Percentiles rank a stretch among this genome's conserved stretches.
phyloP scores from a whole-genome alignment of 192 early-diverging fungal species.

The Backusella mclennaniae region DNA sequence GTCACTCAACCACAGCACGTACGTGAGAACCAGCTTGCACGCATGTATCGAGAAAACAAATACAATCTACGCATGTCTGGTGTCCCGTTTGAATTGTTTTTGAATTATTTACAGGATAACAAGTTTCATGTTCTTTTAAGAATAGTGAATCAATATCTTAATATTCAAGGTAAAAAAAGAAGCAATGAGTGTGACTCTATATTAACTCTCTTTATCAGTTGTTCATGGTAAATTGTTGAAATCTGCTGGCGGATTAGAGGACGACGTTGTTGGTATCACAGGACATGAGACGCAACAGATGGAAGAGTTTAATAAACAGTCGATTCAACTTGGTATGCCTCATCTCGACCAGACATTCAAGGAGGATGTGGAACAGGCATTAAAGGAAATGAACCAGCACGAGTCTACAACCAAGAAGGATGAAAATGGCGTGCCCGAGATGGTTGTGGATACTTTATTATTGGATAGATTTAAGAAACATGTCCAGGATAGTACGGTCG shows the following conservation, averaged over 20 bases:
- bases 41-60: slow-evolving; percentile 77
- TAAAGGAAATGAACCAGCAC: slow-evolving; percentile 56
- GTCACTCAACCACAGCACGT: slow-evolving; percentile 74
- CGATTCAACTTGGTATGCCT: slow-evolving; percentile 66
- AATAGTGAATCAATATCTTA: slow-evolving; percentile 89
- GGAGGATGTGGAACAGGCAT: slow-evolving; percentile 77
- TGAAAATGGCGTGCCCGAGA: not conserved
- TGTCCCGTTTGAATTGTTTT: slow-evolving; percentile 87
- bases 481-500: slow-evolving; percentile 47
- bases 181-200: not conserved
- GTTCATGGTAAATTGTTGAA: slow-evolving; percentile 36
- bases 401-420: not conserved
- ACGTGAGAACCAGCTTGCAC: slow-evolving; percentile 77
- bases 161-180: slow-evolving; percentile 51
- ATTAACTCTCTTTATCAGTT: slow-evolving; percentile 10
- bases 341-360: slow-evolving; percentile 72
- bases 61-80: slow-evolving; percentile 84
- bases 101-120: slow-evolving; percentile 92
- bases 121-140: slow-evolving; percentile 83
- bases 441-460: not conserved
- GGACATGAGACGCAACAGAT: slow-evolving; percentile 72
- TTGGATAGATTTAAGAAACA: not conserved
- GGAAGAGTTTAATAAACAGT: slow-evolving; percentile 80
- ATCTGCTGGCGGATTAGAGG: slow-evolving; percentile 44
- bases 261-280: slow-evolving; percentile 68